These are phyloP conservation scores for Aspergillus fructus DNA, from an alignment of 2,329 filamentous ascomycete species.

Conservation along the genomic window DNA sequence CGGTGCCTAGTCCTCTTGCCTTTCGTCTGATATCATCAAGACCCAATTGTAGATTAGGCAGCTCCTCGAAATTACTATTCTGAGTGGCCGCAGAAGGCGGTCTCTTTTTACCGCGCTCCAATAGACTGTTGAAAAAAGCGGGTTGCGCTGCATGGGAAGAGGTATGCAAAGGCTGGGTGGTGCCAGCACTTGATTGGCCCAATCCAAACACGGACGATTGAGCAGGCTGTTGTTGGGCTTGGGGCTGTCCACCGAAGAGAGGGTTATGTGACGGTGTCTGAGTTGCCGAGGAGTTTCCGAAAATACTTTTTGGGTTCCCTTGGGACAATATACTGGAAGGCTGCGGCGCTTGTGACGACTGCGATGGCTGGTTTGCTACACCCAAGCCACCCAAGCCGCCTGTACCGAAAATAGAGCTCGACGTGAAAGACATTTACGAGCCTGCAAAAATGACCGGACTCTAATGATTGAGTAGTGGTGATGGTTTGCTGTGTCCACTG, in stretches of 20 bases:
- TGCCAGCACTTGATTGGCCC: slow-evolving; percentile 23
- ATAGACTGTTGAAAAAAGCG: slow-evolving; percentile 63
- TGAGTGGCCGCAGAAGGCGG: slow-evolving; percentile 64
- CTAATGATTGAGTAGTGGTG: background rate
- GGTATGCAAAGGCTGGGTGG: slow-evolving; percentile 25
- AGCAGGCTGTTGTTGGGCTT: slow-evolving; percentile 25
- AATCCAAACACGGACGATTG: slow-evolving; percentile 31
- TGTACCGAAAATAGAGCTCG: slow-evolving; percentile 31
- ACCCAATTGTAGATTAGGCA: slow-evolving; percentile 87
- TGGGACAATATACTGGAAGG: slow-evolving; percentile 27
- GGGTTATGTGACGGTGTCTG: slow-evolving; percentile 25
- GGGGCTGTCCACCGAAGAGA: slow-evolving; percentile 26
- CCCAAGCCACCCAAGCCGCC: slow-evolving; percentile 27
- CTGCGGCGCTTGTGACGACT: background rate
- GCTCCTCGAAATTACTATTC: slow-evolving; percentile 63
- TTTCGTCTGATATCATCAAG: slow-evolving; percentile 78
- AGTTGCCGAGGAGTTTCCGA: slow-evolving; percentile 24
- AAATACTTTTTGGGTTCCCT: slow-evolving; percentile 27
- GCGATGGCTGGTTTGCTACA: slow-evolving; percentile 19
- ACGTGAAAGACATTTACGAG: slow-evolving; percentile 19
- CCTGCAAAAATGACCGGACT: background rate
- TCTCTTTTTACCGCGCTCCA: slow-evolving; percentile 66
- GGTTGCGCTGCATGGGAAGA: slow-evolving; percentile 46
- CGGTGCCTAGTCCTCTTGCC: slow-evolving; percentile 75
- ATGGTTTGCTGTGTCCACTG: background rate